Evolutionary conservation across 2,329 filamentous ascomycete species (phyloP).

Genomic region (Huntiella abstrusa): DNA sequence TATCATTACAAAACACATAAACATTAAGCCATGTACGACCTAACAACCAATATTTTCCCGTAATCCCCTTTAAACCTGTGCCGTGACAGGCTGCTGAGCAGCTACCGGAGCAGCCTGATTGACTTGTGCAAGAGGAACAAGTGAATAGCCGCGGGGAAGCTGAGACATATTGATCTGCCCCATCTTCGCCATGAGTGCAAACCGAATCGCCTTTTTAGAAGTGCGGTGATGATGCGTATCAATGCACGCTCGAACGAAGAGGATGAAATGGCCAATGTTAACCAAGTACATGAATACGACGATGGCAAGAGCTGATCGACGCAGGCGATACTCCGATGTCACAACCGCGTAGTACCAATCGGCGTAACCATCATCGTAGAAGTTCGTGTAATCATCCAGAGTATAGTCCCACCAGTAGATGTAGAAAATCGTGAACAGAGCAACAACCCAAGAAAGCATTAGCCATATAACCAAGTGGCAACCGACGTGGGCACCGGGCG

Average conservation of each 20-base stretch:
- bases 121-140: too few relatives aligned
- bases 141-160: too few relatives aligned
- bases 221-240: not conserved
- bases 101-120: too few relatives aligned
- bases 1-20: too few relatives aligned
- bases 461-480: constrained; percentile 14
- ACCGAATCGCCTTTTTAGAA: too few relatives aligned
- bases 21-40: too few relatives aligned
- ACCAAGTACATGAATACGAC: not conserved
- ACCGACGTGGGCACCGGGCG: constrained; percentile 10
- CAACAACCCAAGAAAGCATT: not conserved
- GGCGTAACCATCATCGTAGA: not conserved
- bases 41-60: too few relatives aligned
- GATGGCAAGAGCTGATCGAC: not conserved
- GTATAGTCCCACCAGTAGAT: not conserved
- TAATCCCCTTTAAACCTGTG: too few relatives aligned
- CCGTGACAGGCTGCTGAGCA: too few relatives aligned
- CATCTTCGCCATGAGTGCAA: too few relatives aligned
- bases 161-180: too few relatives aligned
- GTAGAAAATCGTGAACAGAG: not conserved
- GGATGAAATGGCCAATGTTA: not conserved
- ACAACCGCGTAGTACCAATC: not conserved
- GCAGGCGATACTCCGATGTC: not conserved
- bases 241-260: constrained; percentile 4
- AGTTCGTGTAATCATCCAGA: not conserved